Percentiles rank a stretch among this genome's conserved stretches.
Evolutionary conservation across 495 filamentous ascomycete species (phyloP).

Genomic region (Podospora didyma): DNA sequence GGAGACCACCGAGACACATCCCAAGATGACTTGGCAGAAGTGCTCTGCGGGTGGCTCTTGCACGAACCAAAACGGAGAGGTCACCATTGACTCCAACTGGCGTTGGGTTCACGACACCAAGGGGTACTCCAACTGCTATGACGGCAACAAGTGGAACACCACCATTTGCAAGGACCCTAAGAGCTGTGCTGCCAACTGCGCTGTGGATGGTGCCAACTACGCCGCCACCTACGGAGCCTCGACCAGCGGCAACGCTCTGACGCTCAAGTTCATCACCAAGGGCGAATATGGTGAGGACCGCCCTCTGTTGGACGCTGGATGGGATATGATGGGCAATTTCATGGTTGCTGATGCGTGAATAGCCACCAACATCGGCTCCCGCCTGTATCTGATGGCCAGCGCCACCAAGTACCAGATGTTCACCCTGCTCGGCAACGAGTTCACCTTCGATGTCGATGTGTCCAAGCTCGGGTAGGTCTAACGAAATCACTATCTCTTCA

Average conservation of each 20-base stretch:
- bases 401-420: slow-evolving; percentile 52
- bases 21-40: slow-evolving; percentile 54
- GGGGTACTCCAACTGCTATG: slow-evolving; percentile 43
- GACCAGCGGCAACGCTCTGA: slow-evolving; percentile 41
- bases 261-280: slow-evolving; percentile 52
- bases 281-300: slow-evolving; percentile 33
- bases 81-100: slow-evolving; percentile 48
- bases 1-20: slow-evolving; percentile 53
- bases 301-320: not conserved
- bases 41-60: slow-evolving; percentile 48
- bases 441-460: slow-evolving; percentile 55
- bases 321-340: not conserved
- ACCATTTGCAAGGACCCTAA: slow-evolving; percentile 35
- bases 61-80: slow-evolving; percentile 34
- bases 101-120: slow-evolving; percentile 40
- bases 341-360: not conserved
- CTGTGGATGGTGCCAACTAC: slow-evolving; percentile 44
- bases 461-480: slow-evolving; percentile 29
- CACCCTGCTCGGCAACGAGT: slow-evolving; percentile 49
- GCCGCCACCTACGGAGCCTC: slow-evolving; percentile 41
- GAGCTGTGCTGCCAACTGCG: slow-evolving; percentile 42
- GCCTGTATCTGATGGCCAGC: slow-evolving; percentile 51
- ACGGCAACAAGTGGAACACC: slow-evolving; percentile 42
- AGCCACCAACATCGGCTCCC: slow-evolving; percentile 46
- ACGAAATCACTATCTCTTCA: slow-evolving; percentile 16